Percentiles rank a stretch among this genome's conserved stretches.
These are phyloP conservation scores for Elsinoe necatrix DNA, from an alignment of 2,329 filamentous ascomycete genomes.

Conservation along the genomic window DNA sequence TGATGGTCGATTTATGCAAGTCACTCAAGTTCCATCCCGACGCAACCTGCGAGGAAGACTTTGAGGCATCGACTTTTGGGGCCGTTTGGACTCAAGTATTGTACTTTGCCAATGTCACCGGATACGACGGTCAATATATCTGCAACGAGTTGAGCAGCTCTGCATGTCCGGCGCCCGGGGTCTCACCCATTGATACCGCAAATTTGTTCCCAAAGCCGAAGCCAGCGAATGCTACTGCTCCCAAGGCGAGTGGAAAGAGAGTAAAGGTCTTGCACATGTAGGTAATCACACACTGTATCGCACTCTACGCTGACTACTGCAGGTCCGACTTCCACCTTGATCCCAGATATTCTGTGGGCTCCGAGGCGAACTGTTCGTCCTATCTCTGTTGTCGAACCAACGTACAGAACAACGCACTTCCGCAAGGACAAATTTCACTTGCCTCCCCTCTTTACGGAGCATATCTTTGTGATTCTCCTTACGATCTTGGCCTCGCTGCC, in stretches of 20 bases:
- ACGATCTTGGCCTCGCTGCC: constrained; percentile 48
- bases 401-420: constrained; percentile 30
- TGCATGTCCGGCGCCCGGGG: constrained; percentile 42
- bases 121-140: constrained; percentile 50
- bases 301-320: too few species aligned
- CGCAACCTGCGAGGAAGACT: constrained; percentile 41
- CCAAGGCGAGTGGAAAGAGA: constrained; percentile 43
- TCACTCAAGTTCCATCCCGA: constrained; percentile 40
- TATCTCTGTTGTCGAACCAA: constrained; percentile 46
- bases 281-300: too few species aligned
- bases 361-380: constrained; percentile 47
- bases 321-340: constrained; percentile 44
- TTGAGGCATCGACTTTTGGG: constrained; percentile 42
- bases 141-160: constrained; percentile 42
- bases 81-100: constrained; percentile 52
- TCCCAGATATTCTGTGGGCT: constrained; percentile 44
- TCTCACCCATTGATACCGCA: constrained; percentile 38
- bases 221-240: constrained; percentile 37
- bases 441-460: constrained; percentile 48
- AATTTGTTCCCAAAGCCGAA: constrained; percentile 47
- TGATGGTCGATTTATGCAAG: constrained; percentile 46
- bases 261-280: constrained; percentile 48
- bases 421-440: constrained; percentile 31
- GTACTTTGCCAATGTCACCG: constrained; percentile 44
- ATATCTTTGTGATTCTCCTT: constrained; percentile 51